A percentile compares a stretch with the other conserved stretches of the same genome.
These are phyloP conservation scores for Xylariaceae sp. DNA, from an alignment of 2,329 filamentous ascomycete species.

Conservation along the genomic window DNA sequence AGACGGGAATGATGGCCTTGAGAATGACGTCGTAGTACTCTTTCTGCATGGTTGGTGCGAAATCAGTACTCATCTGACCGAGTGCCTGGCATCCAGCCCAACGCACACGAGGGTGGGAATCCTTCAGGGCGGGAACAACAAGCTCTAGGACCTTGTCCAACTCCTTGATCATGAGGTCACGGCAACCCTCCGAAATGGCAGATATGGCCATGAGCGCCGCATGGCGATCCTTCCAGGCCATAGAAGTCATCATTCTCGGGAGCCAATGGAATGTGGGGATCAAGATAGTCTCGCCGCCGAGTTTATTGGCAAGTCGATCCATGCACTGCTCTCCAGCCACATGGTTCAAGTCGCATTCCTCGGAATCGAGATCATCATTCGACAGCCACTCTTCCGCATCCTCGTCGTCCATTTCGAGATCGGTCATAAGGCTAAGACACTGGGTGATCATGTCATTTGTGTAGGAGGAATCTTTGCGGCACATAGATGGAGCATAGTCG, in stretches of 20 bases:
- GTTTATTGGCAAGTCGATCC: constrained; percentile 94
- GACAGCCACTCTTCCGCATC: constrained; percentile 91
- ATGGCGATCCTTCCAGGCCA: constrained; percentile 90
- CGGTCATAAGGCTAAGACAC: constrained; percentile 95
- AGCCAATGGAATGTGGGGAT: constrained; percentile 96
- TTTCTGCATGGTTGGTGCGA: constrained; percentile 95
- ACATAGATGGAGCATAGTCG: constrained; percentile 90
- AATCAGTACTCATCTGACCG: constrained; percentile 99
- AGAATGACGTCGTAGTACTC: constrained; percentile 87
- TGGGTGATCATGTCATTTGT: constrained; percentile 97
- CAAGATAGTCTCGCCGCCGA: constrained; percentile 87
- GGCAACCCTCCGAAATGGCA: constrained; percentile 94
- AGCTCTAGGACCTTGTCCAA: constrained; percentile 89
- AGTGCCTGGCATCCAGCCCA: constrained; percentile 98
- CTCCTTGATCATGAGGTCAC: constrained; percentile 92
- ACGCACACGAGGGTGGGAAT: constrained; percentile 86
- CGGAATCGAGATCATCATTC: constrained; percentile 88
- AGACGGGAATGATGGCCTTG: constrained; percentile 84
- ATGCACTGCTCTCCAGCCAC: constrained; percentile 97
- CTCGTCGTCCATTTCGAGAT: constrained; percentile 89
- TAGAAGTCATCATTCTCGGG: constrained; percentile 93
- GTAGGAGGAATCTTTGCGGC: constrained; percentile 87
- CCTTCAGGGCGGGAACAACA: constrained; percentile 85
- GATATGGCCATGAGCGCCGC: constrained; percentile 98
- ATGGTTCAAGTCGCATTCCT: constrained; percentile 95